Conservation (phyloP, 2,329 filamentous ascomycete genomes). For the Fusarium liriodendri region DNA sequence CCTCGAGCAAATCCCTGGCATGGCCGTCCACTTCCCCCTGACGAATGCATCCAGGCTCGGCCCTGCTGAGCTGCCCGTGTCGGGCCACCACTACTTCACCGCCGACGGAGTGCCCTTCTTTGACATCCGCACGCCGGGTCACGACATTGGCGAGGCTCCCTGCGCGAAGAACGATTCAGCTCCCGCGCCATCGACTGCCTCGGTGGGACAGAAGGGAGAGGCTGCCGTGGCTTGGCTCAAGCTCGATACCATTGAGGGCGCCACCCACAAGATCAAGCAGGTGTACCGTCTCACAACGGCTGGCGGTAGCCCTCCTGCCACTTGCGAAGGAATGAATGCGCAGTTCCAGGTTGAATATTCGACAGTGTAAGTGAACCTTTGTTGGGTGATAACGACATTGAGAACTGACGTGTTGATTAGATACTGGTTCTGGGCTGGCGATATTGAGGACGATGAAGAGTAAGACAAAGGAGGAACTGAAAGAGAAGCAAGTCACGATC, state of each 20-base stretch:
- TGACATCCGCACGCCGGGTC: conserved; percentile 71
- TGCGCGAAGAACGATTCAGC: conserved; percentile 72
- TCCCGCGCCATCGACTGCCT: conserved; percentile 71
- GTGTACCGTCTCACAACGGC: conserved; percentile 89
- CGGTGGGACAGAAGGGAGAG: conserved; percentile 70
- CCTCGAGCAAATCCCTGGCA: conserved; percentile 70
- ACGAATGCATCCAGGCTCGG: conserved; percentile 56
- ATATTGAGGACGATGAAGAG: conserved; percentile 21
- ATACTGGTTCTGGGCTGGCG: conserved; percentile 45
- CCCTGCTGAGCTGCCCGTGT: conserved; percentile 71
- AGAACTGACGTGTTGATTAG: conserved; percentile 33
- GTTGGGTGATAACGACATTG: neutral
- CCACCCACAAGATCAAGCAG: conserved; percentile 74
- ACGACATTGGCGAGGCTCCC: conserved; percentile 68
- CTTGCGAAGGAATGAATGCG: conserved; percentile 73
- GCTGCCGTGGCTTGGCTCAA: conserved; percentile 85
- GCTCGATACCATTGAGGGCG: conserved; percentile 64
- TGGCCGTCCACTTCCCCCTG: conserved; percentile 76
- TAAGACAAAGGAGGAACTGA: neutral
- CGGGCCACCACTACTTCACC: conserved; percentile 86
- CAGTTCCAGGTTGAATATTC: conserved; percentile 83
- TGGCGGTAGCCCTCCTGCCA: conserved; percentile 79
- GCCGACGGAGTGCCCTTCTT: conserved; percentile 80
- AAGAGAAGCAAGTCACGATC: neutral
- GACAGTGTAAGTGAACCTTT: conserved; percentile 75